Percentiles rank a stretch among this genome's conserved stretches.
phyloP scores from a whole-genome alignment of 2,329 filamentous ascomycete genomes.

The Aciculosporium take region DNA sequence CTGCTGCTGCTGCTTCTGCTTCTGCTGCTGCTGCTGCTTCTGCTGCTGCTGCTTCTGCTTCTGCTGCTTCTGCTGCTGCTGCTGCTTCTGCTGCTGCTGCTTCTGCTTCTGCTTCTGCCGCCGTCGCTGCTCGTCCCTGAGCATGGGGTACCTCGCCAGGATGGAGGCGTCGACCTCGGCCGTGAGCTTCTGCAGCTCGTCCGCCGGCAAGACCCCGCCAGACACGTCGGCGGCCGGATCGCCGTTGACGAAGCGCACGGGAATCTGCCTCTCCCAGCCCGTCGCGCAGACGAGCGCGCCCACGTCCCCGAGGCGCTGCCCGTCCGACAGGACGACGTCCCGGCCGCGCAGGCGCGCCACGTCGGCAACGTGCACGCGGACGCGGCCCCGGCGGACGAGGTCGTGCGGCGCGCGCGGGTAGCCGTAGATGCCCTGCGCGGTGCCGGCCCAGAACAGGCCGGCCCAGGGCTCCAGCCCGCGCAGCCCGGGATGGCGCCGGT shows the following conservation, averaged over 20 bases:
- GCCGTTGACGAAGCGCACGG: slow-evolving; percentile 25
- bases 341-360: slow-evolving; percentile 25
- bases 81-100: not conserved
- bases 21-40: too few species aligned
- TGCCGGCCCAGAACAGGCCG: not conserved
- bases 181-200: not conserved
- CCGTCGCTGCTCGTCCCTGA: too few species aligned
- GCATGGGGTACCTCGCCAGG: not conserved
- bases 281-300: slow-evolving; percentile 37
- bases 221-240: not conserved
- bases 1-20: too few species aligned
- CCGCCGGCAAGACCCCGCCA: not conserved
- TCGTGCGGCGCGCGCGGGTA: slow-evolving; percentile 37
- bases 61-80: too few species aligned
- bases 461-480: not conserved
- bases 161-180: not conserved
- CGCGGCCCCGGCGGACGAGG: slow-evolving; percentile 31
- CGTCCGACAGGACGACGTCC: slow-evolving; percentile 28
- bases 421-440: not conserved
- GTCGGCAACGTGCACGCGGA: slow-evolving; percentile 33
- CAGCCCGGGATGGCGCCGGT: slow-evolving; percentile 26
- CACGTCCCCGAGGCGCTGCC: slow-evolving; percentile 21
- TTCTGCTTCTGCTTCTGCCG: too few species aligned
- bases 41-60: too few species aligned
- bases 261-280: slow-evolving; percentile 33